Conservation (phyloP, 2,329 filamentous ascomycete genomes). For the Lecanicillium sp. region DNA sequence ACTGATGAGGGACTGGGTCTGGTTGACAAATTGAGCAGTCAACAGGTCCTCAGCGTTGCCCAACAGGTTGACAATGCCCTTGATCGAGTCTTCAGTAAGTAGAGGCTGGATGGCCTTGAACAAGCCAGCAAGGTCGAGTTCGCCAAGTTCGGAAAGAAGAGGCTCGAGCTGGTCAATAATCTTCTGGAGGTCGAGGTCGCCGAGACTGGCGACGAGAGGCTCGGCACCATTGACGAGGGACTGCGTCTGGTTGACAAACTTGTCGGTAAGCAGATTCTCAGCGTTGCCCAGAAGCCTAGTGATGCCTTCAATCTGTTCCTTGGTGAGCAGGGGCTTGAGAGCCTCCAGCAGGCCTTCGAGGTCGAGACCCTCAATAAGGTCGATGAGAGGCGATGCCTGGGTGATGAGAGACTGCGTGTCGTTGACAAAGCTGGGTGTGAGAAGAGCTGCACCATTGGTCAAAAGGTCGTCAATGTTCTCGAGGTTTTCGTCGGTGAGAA, state of each 20-base stretch:
- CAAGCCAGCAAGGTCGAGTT: constrained; percentile 23
- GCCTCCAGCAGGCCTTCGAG: constrained; percentile 21
- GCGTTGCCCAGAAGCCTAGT: constrained; percentile 27
- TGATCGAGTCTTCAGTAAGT: constrained; percentile 19
- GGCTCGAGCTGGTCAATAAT: constrained; percentile 26
- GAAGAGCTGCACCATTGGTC: constrained; percentile 24
- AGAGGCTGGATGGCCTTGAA: constrained; percentile 19
- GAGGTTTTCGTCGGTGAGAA: constrained; percentile 23
- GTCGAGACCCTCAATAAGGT: constrained; percentile 19
- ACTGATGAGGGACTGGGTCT: constrained; percentile 12
- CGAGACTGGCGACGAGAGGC: constrained; percentile 20
- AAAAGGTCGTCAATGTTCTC: constrained; percentile 25
- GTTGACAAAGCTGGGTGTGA: constrained; percentile 19
- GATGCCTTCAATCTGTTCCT: constrained; percentile 21
- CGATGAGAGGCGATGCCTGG: constrained; percentile 17
- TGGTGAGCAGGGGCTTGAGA: constrained; percentile 18
- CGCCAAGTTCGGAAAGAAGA: constrained; percentile 18
- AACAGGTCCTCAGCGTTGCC: constrained; percentile 12
- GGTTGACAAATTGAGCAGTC: constrained; percentile 13
- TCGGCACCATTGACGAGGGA: constrained; percentile 25
- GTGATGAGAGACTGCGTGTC: constrained; percentile 15
- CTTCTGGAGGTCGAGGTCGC: constrained; percentile 21
- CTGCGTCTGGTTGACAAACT: constrained; percentile 31
- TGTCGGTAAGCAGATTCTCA: constrained; percentile 25
- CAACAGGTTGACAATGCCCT: constrained; percentile 10